A percentile compares a stretch with the other conserved stretches of the same genome.
phyloP scores from a whole-genome alignment of 2,329 filamentous ascomycete genomes.

The Macrophomina phaseolina region DNA sequence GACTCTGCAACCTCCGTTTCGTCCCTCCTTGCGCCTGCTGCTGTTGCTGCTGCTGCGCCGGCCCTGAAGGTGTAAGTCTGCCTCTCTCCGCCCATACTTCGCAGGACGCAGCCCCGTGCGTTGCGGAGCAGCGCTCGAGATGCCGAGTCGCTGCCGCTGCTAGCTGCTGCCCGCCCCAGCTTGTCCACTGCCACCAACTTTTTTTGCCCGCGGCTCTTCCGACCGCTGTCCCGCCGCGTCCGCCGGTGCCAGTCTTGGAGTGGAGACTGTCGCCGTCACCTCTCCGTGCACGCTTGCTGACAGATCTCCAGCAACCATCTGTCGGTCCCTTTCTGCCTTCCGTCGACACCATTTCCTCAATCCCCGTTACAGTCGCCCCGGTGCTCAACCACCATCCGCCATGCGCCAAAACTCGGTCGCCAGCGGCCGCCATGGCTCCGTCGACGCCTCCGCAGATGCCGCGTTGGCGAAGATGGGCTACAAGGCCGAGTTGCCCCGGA shows the following conservation, averaged over 20 bases:
- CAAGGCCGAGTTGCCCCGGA: conserved; percentile 68
- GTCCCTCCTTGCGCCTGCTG: not conserved
- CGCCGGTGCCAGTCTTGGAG: not conserved
- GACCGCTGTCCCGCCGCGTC: conserved; percentile 10
- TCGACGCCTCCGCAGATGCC: conserved; percentile 55
- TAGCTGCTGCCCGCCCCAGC: not conserved
- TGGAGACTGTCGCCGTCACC: conserved; percentile 1
- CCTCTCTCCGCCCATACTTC: not conserved
- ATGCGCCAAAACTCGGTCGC: conserved; percentile 20
- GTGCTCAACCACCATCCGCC: conserved; percentile 23
- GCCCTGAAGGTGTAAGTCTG: not conserved
- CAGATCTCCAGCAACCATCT: conserved; percentile 5
- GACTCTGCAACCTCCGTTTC: not conserved
- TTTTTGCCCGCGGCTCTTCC: conserved; percentile 2
- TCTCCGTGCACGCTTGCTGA: conserved; percentile 7
- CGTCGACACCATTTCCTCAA: not conserved
- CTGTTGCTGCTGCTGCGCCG: not conserved
- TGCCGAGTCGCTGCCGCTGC: not conserved
- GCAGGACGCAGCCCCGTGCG: conserved; percentile 4
- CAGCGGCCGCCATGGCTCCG: conserved; percentile 24
- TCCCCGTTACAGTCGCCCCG: not conserved
- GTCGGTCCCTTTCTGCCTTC: not conserved
- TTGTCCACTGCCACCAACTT: not conserved
- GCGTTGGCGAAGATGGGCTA: conserved; percentile 71
- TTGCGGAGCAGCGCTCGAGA: conserved; percentile 6